A percentile compares a stretch with the other conserved stretches of the same genome.
Evolutionary conservation across 1,284 basidiomycete genomes (phyloP).

Genomic region (Ceratobasidium sp.): DNA sequence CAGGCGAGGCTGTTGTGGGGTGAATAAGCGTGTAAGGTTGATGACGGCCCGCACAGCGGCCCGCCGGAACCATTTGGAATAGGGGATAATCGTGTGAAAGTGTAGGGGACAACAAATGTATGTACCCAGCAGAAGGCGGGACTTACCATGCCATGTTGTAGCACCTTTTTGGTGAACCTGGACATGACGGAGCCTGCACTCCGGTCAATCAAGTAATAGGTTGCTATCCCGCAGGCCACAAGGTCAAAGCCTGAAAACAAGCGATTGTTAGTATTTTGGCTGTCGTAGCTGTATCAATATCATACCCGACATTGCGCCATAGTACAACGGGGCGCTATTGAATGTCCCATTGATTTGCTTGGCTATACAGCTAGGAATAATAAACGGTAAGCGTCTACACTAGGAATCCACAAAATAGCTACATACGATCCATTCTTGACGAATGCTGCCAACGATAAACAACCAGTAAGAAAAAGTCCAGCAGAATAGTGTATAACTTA

Average conservation of each 20-base stretch:
- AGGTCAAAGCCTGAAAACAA: slow-evolving; percentile 21
- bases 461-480: background rate
- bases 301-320: slow-evolving; percentile 33
- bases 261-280: background rate
- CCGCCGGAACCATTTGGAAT: background rate
- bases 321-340: slow-evolving; percentile 38
- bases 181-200: slow-evolving; percentile 31
- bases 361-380: slow-evolving; percentile 15
- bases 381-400: background rate
- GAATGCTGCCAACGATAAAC: background rate
- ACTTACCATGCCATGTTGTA: slow-evolving; percentile 40
- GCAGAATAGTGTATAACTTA: background rate
- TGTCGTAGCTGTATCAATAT: background rate
- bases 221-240: slow-evolving; percentile 31
- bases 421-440: slow-evolving; percentile 33
- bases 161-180: slow-evolving; percentile 38
- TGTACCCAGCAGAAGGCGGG: background rate
- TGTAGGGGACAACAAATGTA: background rate
- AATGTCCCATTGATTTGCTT: slow-evolving; percentile 24
- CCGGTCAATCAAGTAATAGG: slow-evolving; percentile 33
- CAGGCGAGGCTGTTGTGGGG: background rate
- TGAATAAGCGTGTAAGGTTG: slow-evolving; percentile 31
- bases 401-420: background rate
- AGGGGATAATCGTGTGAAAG: background rate
- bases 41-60: background rate